A percentile compares a stretch with the other conserved stretches of the same genome.
These are phyloP conservation scores for Eimeria tenella DNA, from an alignment of 169 alveolate genomes.

Conservation along the genomic window DNA sequence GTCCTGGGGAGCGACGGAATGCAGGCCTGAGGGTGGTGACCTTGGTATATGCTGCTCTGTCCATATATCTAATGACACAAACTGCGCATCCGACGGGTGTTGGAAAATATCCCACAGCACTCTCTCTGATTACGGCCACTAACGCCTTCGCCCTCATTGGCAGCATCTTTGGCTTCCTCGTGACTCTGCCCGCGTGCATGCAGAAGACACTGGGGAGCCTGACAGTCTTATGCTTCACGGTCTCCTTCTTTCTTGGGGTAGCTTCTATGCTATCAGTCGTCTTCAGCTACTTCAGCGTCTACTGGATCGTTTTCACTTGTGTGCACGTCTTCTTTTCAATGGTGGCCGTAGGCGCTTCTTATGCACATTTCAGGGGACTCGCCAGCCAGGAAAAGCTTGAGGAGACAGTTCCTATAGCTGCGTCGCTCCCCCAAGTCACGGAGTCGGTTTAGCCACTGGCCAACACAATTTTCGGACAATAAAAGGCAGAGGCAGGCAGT, in stretches of 20 bases:
- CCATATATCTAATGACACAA: constrained; percentile 55
- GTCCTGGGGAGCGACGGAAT: constrained; percentile 10
- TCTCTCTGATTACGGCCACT: constrained; percentile 47
- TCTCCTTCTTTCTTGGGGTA: constrained; percentile 25
- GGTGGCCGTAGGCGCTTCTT: constrained; percentile 62
- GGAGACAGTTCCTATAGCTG: constrained; percentile 38
- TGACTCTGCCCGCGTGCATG: constrained; percentile 66
- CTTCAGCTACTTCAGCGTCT: constrained; percentile 65
- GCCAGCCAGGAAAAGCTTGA: constrained; percentile 4
- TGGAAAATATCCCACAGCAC: constrained; percentile 28
- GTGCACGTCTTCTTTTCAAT: constrained; percentile 65
- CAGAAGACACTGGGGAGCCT: constrained; percentile 45
- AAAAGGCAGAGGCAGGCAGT: no score
- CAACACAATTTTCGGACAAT: background rate
- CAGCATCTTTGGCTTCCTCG: constrained; percentile 55
- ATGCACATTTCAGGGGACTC: constrained; percentile 48
- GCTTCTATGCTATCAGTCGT: constrained; percentile 5
- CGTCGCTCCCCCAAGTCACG: constrained; percentile 20
- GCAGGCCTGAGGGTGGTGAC: constrained; percentile 2
- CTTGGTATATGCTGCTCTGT: constrained; percentile 33
- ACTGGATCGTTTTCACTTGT: constrained; percentile 62
- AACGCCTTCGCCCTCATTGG: constrained; percentile 58
- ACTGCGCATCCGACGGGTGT: background rate
- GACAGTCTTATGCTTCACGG: constrained; percentile 42
- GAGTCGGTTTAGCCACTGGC: background rate